These are phyloP conservation scores for Neurospora sp. DNA, from an alignment of 495 filamentous ascomycete genomes.

Conservation along the genomic window DNA sequence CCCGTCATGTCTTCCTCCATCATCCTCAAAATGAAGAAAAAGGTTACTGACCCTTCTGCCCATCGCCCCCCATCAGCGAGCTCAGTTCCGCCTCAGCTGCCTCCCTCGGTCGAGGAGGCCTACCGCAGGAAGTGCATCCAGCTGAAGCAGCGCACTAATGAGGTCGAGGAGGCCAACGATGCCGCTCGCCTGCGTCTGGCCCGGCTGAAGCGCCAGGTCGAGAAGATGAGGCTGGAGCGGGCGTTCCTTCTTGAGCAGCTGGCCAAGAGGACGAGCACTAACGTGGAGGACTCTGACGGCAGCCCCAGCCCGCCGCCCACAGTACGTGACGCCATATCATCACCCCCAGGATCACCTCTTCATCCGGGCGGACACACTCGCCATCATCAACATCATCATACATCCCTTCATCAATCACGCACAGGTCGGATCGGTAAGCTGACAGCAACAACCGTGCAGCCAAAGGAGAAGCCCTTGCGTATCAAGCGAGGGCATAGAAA, in stretches of 20 bases:
- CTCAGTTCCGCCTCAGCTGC: constrained; percentile 51
- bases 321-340: constrained; percentile 38
- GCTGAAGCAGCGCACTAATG: constrained; percentile 78
- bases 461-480: constrained; percentile 82
- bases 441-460: constrained; percentile 40
- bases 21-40: neutral
- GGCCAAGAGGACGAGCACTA: constrained; percentile 72
- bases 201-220: constrained; percentile 72
- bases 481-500: constrained; percentile 68
- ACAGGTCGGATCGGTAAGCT: constrained; percentile 11
- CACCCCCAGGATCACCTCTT: constrained; percentile 1
- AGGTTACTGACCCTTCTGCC: constrained; percentile 1
- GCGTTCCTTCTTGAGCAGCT: constrained; percentile 85
- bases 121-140: constrained; percentile 97
- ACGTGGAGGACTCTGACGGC: constrained; percentile 63
- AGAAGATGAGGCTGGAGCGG: constrained; percentile 84
- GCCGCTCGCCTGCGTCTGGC: constrained; percentile 62
- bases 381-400: constrained; percentile 2
- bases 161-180: constrained; percentile 85
- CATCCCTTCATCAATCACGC: constrained; percentile 6
- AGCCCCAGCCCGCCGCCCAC: constrained; percentile 64
- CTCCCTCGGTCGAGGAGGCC: constrained; percentile 88
- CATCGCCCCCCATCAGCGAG: constrained; percentile 23
- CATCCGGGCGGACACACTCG: constrained; percentile 2
- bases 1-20: neutral